phyloP scores from a whole-genome alignment of 805 yeast genomes.

The Torulaspora microellipsoides region DNA sequence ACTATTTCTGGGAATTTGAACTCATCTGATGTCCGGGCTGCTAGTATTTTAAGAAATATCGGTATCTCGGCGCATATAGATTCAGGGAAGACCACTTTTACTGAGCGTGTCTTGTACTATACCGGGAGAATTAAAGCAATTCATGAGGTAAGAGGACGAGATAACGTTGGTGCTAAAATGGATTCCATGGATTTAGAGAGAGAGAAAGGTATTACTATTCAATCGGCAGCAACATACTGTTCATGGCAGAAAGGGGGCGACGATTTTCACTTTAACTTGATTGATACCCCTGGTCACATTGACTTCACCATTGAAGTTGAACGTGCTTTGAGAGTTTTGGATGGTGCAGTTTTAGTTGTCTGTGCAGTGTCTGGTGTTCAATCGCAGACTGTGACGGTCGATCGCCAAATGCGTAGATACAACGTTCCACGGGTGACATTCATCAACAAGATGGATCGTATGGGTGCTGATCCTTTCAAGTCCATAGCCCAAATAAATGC shows the following conservation, averaged over 20 bases:
- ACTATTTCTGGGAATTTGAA: conserved; percentile 46
- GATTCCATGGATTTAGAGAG: conserved; percentile 98
- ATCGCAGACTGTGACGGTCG: conserved; percentile 97
- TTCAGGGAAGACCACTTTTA: conserved; percentile 96
- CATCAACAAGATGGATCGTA: conserved; percentile 97
- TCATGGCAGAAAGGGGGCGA: conserved; percentile 78
- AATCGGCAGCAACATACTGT: conserved; percentile 98
- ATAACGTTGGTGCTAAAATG: conserved; percentile 98
- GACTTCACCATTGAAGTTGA: conserved; percentile 99
- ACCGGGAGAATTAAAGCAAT: conserved; percentile 96
- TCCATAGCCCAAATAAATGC: conserved; percentile 87
- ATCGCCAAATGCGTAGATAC: conserved; percentile 97
- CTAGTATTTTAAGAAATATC: conserved; percentile 74
- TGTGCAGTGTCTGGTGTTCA: conserved; percentile 99
- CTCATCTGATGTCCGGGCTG: conserved; percentile 47
- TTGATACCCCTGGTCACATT: conserved; percentile 98
- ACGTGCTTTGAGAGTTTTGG: conserved; percentile 95
- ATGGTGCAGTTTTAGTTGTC: conserved; percentile 96
- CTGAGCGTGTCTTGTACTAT: conserved; percentile 92
- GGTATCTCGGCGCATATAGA: conserved; percentile 98
- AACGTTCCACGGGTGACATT: conserved; percentile 95
- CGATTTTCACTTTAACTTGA: conserved; percentile 83
- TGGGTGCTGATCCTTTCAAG: conserved; percentile 97
- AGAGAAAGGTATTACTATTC: conserved; percentile 98
- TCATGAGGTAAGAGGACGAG: conserved; percentile 95